Evolutionary conservation across 1,139 yeast species (phyloP), one percentile per base, ranked within the genome.

Genomic region (Wickerhamiella pararugosa): DNA sequence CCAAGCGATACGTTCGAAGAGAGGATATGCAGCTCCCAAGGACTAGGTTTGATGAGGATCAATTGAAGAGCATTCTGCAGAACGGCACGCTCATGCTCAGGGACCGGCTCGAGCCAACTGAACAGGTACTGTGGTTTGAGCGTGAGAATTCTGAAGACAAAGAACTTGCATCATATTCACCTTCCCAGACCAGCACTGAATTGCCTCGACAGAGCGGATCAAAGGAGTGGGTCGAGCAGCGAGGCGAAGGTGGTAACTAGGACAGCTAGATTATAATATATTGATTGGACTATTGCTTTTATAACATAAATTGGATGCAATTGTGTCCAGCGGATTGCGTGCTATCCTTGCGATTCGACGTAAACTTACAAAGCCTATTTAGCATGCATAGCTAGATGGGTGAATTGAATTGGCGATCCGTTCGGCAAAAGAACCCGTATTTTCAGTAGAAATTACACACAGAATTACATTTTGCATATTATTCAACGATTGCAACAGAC

Each of bases 181-280:
- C 40, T 40, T 6, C 45, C 47, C 15, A 43, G 49, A 25, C 38
- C 48, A 10, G 41, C 33, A 30, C 45, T 43, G 35, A 45, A 45
- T 25, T 54, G 6, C 56, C 73, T 50, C 48, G 96, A 45, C 79
- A 81, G 57, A 76, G 86, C 33, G 97, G 96, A 0, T 67, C 74
- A 3, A 70, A 67, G 0, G 80, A 69, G 41, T 86, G 96, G 96
- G 79, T 80, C 1, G 57, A 61, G 15, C 51, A 68, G 1, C 67
- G 97, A 51, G 94, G 94, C 1, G 97, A 86, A 58, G 73, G 65
- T 47, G 94, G 94, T 9, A 21, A 7, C 7, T 26, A 37, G 15
- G 8, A 29, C 8, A 28, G 6, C 4, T 34, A n/a, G 11, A 30
- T 37, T 11, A 36, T 25, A n/a, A 21, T 34, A 15, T 15, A 15